Evolutionary conservation across 306 rosid genomes (phyloP).

Genomic region (Quercus ilex): DNA sequence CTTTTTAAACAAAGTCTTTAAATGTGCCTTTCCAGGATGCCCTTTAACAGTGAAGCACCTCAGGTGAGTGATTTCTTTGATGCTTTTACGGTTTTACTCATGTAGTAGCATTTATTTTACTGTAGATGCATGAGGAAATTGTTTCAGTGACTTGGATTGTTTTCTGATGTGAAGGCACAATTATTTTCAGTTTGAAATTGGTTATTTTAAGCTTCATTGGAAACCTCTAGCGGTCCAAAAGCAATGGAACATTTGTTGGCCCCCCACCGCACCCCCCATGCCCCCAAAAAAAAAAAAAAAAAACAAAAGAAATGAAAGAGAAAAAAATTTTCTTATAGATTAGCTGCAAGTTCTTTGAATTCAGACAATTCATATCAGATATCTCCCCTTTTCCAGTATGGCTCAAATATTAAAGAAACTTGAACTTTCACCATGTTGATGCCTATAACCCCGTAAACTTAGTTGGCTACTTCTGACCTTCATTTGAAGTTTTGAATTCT

Average conservation of each 20-base stretch:
- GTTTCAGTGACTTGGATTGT: not conserved
- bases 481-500: not conserved
- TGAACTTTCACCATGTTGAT: not conserved
- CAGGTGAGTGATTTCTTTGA: slow-evolving; percentile 47
- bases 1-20: not conserved
- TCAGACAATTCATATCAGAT: not conserved
- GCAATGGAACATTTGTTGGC: not conserved
- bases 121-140: not conserved
- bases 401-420: not conserved
- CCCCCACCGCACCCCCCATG: too few relatives aligned
- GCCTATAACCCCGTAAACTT: not conserved
- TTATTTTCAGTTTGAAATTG: not conserved
- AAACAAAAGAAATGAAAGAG: not conserved
- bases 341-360: not conserved
- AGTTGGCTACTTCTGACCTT: not conserved
- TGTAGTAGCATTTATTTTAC: slow-evolving; percentile 3
- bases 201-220: not conserved
- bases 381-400: not conserved
- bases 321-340: not conserved
- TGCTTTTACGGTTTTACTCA: not conserved
- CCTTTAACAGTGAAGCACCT: slow-evolving; percentile 49
- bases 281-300: not conserved
- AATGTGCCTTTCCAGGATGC: slow-evolving; percentile 54
- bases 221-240: not conserved
- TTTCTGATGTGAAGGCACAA: not conserved